A percentile compares a stretch with the other conserved stretches of the same genome.
These are phyloP conservation scores for Plasmodium inui DNA, from an alignment of 169 alveolate genomes.

Conservation along the genomic window DNA sequence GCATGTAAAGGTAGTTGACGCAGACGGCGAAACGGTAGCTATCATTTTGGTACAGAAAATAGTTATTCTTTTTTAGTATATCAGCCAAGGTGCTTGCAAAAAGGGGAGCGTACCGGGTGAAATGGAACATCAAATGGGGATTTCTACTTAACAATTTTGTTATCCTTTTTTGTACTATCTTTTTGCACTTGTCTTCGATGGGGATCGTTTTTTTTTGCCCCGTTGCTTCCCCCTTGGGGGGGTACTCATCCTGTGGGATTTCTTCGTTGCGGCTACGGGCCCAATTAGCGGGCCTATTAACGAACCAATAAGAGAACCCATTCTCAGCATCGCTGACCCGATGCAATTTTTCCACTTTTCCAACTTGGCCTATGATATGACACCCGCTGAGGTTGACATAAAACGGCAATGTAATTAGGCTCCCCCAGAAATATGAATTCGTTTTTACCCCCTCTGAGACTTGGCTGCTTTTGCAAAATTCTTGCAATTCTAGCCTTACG, in stretches of 20 bases:
- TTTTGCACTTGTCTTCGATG: not conserved
- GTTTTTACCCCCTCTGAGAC: conserved; percentile 2
- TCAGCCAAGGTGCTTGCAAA: conserved; percentile 1
- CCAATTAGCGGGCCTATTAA: not conserved
- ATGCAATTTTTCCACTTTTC: not conserved
- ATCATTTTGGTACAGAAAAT: conserved; percentile 27
- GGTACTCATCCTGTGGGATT: not conserved
- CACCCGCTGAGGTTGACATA: conserved; percentile 3
- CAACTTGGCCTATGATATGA: not conserved
- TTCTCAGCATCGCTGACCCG: not conserved
- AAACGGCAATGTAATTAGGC: conserved; percentile 53
- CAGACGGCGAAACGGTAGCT: conserved; percentile 29
- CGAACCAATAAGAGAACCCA: not conserved
- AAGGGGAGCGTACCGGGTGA: not conserved
- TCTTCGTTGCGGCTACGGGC: not conserved
- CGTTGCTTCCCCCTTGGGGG: not conserved
- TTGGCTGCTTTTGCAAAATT: conserved; percentile 26
- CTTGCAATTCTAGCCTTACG: conserved; percentile 42
- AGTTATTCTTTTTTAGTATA: conserved; percentile 35
- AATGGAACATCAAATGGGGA: conserved; percentile 20
- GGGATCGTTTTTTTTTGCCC: not conserved
- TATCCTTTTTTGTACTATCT: conserved; percentile 11
- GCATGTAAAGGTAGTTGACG: conserved; percentile 11
- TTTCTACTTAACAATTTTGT: conserved; percentile 7
- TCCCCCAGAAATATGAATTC: conserved; percentile 26